phyloP scores from a whole-genome alignment of 108 stramenopile genomes.

The Cyclotella cryptica region DNA sequence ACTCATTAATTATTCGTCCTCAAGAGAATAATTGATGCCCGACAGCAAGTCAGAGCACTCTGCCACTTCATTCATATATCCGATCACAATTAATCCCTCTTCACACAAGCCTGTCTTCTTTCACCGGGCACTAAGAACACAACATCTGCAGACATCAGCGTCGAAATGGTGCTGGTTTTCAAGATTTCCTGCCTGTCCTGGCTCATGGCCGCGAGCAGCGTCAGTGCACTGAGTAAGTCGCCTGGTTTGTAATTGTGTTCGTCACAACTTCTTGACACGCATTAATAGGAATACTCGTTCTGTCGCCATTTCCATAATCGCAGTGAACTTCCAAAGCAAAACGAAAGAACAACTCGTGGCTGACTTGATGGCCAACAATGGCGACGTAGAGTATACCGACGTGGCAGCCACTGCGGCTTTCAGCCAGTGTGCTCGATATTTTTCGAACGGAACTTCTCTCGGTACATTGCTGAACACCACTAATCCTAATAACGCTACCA shows the following conservation, averaged over 20 bases:
- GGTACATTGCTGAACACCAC: slow-evolving; percentile 10
- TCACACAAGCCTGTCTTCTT: no score
- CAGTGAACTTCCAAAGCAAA: slow-evolving; percentile 3
- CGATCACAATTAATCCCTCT: no score
- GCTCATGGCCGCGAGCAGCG: slow-evolving; percentile 14
- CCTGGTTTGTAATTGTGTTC: not conserved
- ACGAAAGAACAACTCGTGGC: not conserved
- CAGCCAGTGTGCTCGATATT: slow-evolving; percentile 5
- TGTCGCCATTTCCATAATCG: not conserved
- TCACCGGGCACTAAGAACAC: no score
- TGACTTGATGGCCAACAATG: slow-evolving; percentile 14
- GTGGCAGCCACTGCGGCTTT: not conserved
- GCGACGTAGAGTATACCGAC: slow-evolving; percentile 5
- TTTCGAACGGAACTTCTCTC: slow-evolving; percentile 9
- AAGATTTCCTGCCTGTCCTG: slow-evolving; percentile 1
- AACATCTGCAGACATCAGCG: not conserved
- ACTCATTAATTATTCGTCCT: no score
- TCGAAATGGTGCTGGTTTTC: slow-evolving; percentile 1
- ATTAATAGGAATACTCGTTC: not conserved
- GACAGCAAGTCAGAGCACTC: no score
- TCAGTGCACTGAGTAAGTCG: slow-evolving; percentile 5
- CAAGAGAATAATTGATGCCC: no score
- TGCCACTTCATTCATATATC: no score
- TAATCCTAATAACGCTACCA: not conserved
- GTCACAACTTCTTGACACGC: not conserved